Base-by-base conservation (phyloP, 495 filamentous ascomycete species). In the Aspergillus heteromorphus region DNA sequence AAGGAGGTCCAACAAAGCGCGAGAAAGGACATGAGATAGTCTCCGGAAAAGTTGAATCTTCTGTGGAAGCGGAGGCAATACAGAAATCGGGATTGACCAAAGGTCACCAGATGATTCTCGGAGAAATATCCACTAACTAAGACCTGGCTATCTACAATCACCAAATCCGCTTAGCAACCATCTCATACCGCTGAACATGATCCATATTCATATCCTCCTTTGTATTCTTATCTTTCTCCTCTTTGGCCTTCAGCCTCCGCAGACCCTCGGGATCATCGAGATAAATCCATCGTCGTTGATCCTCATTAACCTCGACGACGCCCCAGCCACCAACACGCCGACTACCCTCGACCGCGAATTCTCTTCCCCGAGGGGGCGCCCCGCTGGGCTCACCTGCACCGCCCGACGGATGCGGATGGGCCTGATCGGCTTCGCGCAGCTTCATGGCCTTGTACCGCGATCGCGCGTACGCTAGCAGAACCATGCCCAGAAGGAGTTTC, bases 81-180 rank as follows among this genome's bases (percentile, higher is more conserved):
- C n/a, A n/a, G n/a, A n/a, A n/a, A n/a, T n/a, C n/a, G n/a, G n/a
- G n/a, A n/a, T n/a, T n/a, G n/a, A n/a, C n/a, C n/a, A n/a, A n/a
- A n/a, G n/a, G n/a, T n/a, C n/a, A n/a, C n/a, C n/a, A n/a, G n/a
- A n/a, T n/a, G n/a, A n/a, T n/a, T n/a, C n/a, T n/a, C n/a, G n/a
- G n/a, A n/a, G n/a, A n/a, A n/a, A n/a, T n/a, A n/a, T n/a, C n/a
- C n/a, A n/a, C n/a, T n/a, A n/a, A n/a, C n/a, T n/a, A n/a, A n/a
- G n/a, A n/a, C n/a, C n/a, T n/a, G n/a, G n/a, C n/a, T n/a, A n/a
- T n/a, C n/a, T n/a, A n/a, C n/a, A n/a, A 38, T 73, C 58, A 95
- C 90, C 91, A 96, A 65, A 96, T 96, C 70, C 92, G 78, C 76
- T 96, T 96, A 6, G 88, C 91, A 62, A 87, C 83, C 93, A 97